phyloP scores from a whole-genome alignment of 2,329 filamentous ascomycete genomes.

The Aspergillus ustus region DNA sequence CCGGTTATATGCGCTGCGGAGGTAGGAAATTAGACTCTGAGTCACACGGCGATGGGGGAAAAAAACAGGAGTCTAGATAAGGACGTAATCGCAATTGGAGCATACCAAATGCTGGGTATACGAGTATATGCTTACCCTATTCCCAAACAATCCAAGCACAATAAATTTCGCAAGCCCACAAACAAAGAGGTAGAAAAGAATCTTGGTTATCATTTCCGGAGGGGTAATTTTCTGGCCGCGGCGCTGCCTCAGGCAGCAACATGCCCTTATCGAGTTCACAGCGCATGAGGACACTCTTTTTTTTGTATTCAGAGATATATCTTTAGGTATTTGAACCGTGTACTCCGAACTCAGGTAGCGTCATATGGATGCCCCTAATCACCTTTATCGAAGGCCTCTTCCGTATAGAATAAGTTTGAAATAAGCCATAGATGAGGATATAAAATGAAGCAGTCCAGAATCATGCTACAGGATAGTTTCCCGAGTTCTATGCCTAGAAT shows the following conservation, averaged over 20 bases:
- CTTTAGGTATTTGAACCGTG: too few relatives aligned
- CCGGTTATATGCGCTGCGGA: slow-evolving; percentile 9
- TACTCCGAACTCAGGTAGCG: too few relatives aligned
- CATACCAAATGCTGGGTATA: not conserved
- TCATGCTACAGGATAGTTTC: too few relatives aligned
- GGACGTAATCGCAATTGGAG: not conserved
- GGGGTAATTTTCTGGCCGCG: slow-evolving; percentile 39
- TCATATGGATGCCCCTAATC: too few relatives aligned
- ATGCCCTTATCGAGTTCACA: not conserved
- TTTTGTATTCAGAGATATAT: too few relatives aligned
- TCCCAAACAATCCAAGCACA: slow-evolving; percentile 3
- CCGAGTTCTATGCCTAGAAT: too few relatives aligned
- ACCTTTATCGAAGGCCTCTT: too few relatives aligned
- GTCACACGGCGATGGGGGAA: not conserved
- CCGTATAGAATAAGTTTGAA: too few relatives aligned
- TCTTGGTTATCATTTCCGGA: slow-evolving; percentile 26
- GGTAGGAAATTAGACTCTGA: slow-evolving; percentile 7
- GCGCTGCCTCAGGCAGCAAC: slow-evolving; percentile 33
- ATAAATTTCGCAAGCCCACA: slow-evolving; percentile 19
- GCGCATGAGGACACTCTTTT: too few relatives aligned
- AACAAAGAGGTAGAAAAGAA: slow-evolving; percentile 13
- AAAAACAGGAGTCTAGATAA: not conserved
- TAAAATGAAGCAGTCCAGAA: too few relatives aligned
- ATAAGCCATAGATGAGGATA: too few relatives aligned
- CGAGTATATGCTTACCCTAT: slow-evolving; percentile 4